A percentile compares a stretch with the other conserved stretches of the same genome.
phyloP scores from a whole-genome alignment of 257 asterid species.

The Cruciata laevipes region DNA sequence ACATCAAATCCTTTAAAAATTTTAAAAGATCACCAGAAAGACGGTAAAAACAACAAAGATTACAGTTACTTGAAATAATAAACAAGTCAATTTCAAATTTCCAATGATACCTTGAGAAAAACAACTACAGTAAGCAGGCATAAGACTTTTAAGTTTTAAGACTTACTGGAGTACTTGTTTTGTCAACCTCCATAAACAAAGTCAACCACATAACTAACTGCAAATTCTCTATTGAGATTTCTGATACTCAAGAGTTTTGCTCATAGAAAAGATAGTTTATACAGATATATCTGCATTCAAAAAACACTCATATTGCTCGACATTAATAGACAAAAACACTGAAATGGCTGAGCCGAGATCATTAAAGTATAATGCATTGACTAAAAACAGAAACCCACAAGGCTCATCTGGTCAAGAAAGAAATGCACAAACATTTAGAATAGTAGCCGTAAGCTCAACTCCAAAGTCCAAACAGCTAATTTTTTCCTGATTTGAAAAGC shows the following conservation, averaged over 20 bases:
- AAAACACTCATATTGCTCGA: neutral
- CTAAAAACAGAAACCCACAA: neutral
- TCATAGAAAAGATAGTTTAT: neutral
- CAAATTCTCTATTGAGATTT: neutral
- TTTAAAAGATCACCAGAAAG: neutral
- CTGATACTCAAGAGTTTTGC: neutral
- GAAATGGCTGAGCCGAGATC: neutral
- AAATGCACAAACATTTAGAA: neutral
- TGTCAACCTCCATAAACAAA: neutral
- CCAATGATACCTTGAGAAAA: conserved; percentile 1
- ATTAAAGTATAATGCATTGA: neutral
- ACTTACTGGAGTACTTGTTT: neutral
- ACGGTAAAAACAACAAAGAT: no score
- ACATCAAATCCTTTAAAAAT: neutral
- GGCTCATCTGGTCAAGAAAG: neutral
- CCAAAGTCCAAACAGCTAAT: no score
- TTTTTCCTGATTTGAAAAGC: neutral
- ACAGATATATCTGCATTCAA: neutral
- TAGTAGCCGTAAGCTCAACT: no score
- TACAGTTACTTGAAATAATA: no score
- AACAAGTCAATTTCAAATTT: neutral
- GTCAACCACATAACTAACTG: neutral
- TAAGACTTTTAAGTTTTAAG: neutral
- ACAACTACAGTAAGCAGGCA: neutral
- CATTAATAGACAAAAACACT: no score